These are phyloP conservation scores for Oenanthe sinensis DNA, from an alignment of 129 eudicot species.

Conservation along the genomic window DNA sequence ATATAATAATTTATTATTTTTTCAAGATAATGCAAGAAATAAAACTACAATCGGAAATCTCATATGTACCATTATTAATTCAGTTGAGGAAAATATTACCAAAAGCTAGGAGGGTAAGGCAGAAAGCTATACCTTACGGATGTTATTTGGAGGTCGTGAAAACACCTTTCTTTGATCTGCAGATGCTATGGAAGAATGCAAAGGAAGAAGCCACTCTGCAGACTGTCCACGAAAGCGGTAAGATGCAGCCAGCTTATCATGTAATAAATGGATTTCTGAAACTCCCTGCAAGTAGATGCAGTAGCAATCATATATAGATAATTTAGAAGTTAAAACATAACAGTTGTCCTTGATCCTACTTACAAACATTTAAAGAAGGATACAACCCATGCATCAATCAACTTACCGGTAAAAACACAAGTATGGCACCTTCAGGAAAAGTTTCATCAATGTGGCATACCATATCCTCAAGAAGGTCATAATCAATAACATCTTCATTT, in stretches of 20 bases:
- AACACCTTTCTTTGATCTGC: conserved; percentile 87
- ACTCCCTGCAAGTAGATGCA: conserved; percentile 51
- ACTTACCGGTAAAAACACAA: conserved; percentile 80
- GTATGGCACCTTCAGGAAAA: conserved; percentile 75
- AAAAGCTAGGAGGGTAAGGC: conserved; percentile 1
- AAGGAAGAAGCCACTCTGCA: conserved; percentile 83
- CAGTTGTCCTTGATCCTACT: neutral
- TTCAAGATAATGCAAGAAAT: neutral
- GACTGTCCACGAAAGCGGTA: conserved; percentile 72
- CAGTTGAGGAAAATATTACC: neutral
- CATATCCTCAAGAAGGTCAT: conserved; percentile 92
- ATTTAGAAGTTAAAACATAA: neutral
- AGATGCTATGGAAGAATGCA: conserved; percentile 85
- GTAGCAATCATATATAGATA: neutral
- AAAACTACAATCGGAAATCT: neutral
- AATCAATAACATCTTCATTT: conserved; percentile 90
- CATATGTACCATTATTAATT: neutral
- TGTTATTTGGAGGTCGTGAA: conserved; percentile 52
- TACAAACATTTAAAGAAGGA: neutral
- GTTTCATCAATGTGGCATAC: conserved; percentile 76
- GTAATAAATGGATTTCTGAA: conserved; percentile 67
- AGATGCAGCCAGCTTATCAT: conserved; percentile 71
- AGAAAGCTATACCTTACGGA: conserved; percentile 61
- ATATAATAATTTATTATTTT: neutral
- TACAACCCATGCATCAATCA: neutral